A percentile compares a stretch with the other conserved stretches of the same genome.
These are phyloP conservation scores for Botrytis sinoallii DNA, from an alignment of 2,329 filamentous ascomycete species.

Conservation along the genomic window DNA sequence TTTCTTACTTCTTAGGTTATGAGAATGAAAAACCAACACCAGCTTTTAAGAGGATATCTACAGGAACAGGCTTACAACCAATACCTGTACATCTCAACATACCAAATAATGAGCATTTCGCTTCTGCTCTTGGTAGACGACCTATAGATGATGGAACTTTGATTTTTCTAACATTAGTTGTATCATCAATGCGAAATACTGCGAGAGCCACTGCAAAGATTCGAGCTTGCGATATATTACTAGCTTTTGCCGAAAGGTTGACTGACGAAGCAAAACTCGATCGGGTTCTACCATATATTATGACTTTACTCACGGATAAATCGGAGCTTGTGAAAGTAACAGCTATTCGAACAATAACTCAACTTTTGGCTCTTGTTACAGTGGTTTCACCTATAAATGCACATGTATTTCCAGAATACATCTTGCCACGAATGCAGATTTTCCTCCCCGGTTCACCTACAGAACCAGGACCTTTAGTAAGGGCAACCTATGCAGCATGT, in stretches of 20 bases:
- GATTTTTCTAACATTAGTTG: conserved; percentile 85
- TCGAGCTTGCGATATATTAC: conserved; percentile 82
- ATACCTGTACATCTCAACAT: conserved; percentile 85
- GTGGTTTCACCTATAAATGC: conserved; percentile 80
- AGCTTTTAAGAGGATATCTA: conserved; percentile 40
- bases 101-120: conserved; percentile 75
- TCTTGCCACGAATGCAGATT: conserved; percentile 60
- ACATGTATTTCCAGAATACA: conserved; percentile 66
- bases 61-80: conserved; percentile 55
- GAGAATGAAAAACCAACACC: conserved; percentile 44
- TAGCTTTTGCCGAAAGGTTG: conserved; percentile 86
- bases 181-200: conserved; percentile 84
- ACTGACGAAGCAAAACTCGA: conserved; percentile 97
- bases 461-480: conserved; percentile 66
- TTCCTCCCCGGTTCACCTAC: conserved; percentile 53
- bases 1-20: conserved; percentile 88
- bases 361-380: conserved; percentile 80
- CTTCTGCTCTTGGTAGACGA: conserved; percentile 57
- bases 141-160: conserved; percentile 83
- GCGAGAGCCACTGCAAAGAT: conserved; percentile 83
- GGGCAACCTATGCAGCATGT: conserved; percentile 90
- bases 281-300: conserved; percentile 84
- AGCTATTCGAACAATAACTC: conserved; percentile 81
- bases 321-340: conserved; percentile 82
- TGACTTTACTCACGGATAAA: conserved; percentile 76